Evolutionary conservation across 106 monocot species (phyloP).

Genomic region (Xerophyta viscosa): DNA sequence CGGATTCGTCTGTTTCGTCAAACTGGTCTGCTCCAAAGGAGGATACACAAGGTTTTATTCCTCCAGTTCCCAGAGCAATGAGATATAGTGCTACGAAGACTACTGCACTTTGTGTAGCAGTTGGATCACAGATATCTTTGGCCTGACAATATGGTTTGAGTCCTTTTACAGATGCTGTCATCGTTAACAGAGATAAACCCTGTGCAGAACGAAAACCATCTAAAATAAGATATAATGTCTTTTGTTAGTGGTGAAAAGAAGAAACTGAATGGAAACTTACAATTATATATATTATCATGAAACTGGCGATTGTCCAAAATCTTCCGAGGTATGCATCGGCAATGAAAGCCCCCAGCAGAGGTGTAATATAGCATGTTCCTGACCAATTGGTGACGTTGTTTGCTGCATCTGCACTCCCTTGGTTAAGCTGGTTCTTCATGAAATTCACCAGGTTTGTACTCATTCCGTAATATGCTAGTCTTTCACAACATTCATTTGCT

Average conservation of each 20-base stretch:
- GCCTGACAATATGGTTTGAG: too few relatives aligned
- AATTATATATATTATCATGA: too few relatives aligned
- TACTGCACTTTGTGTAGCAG: too few relatives aligned
- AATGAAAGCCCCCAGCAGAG: constrained; percentile 39
- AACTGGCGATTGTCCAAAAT: constrained; percentile 38
- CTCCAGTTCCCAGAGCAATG: constrained; percentile 38
- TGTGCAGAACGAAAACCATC: too few relatives aligned
- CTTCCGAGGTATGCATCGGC: constrained; percentile 55
- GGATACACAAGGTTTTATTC: constrained; percentile 47
- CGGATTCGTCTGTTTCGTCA: constrained; percentile 26
- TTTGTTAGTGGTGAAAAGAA: too few relatives aligned
- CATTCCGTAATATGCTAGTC: constrained; percentile 52
- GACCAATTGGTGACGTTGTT: constrained; percentile 53
- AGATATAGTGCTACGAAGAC: too few relatives aligned
- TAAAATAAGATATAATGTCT: too few relatives aligned
- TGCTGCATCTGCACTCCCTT: constrained; percentile 20
- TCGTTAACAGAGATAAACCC: too few relatives aligned
- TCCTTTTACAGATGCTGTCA: too few relatives aligned
- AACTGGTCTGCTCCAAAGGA: constrained; percentile 44
- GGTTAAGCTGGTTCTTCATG: constrained; percentile 28
- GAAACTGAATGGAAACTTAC: too few relatives aligned
- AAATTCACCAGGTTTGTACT: constrained; percentile 57
- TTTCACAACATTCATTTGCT: constrained; percentile 49
- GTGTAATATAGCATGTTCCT: constrained; percentile 43
- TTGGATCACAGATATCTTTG: too few relatives aligned